Conservation (phyloP, 768 basidiomycete species). For the Amanita rubescens region DNA sequence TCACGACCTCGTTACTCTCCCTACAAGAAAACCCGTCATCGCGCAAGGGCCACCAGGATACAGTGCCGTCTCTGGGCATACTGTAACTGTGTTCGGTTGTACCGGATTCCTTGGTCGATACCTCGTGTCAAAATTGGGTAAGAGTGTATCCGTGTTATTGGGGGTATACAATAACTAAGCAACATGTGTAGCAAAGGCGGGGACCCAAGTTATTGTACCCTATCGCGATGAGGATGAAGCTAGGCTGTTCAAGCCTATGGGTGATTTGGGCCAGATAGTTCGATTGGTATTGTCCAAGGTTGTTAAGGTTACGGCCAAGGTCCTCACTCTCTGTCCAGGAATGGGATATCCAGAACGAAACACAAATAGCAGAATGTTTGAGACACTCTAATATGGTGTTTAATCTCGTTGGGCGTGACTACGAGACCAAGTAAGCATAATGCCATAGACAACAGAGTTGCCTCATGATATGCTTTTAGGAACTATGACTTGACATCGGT, state of each 20-base stretch:
- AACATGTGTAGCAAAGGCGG: constrained; percentile 65
- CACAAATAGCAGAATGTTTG: constrained; percentile 89
- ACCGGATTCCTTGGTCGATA: constrained; percentile 95
- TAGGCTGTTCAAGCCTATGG: constrained; percentile 85
- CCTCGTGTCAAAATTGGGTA: constrained; percentile 89
- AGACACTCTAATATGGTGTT: constrained; percentile 95
- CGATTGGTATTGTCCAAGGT: constrained; percentile 56
- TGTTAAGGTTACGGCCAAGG: neutral
- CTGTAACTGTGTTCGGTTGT: constrained; percentile 94
- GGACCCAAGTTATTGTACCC: constrained; percentile 90
- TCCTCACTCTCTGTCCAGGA: constrained; percentile 46
- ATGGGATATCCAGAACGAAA: constrained; percentile 89
- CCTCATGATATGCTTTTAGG: constrained; percentile 34
- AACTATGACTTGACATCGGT: constrained; percentile 83
- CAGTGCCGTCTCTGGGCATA: constrained; percentile 83
- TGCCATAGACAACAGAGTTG: constrained; percentile 5
- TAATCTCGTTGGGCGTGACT: constrained; percentile 92
- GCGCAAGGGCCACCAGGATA: constrained; percentile 76
- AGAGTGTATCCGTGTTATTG: constrained; percentile 15
- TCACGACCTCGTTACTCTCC: constrained; percentile 63
- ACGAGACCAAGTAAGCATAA: constrained; percentile 79
- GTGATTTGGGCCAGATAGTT: constrained; percentile 94
- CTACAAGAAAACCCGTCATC: constrained; percentile 58
- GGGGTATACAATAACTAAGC: constrained; percentile 2
- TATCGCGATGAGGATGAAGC: constrained; percentile 95